A percentile compares a stretch with the other conserved stretches of the same genome.
phyloP scores from a whole-genome alignment of 2,329 filamentous ascomycete genomes.

The Neospermospora avenae region DNA sequence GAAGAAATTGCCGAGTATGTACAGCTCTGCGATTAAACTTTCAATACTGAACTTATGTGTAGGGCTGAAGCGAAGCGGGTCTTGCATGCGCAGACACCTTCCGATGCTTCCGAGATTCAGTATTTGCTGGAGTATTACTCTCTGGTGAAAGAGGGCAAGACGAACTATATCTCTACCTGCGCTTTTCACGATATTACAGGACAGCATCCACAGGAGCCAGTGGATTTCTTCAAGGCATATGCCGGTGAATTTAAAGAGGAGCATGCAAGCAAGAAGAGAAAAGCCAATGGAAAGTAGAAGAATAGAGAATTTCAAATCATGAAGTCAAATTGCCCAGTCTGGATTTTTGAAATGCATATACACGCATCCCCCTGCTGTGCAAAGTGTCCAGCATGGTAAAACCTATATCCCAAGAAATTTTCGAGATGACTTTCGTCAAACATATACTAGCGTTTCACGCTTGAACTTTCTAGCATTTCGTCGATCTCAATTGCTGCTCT shows the following conservation, averaged over 20 bases:
- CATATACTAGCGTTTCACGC: neutral
- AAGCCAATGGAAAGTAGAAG: neutral
- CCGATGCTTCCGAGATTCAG: neutral
- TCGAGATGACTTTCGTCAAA: neutral
- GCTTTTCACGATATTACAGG: neutral
- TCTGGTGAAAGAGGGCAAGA: neutral
- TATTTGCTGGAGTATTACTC: neutral
- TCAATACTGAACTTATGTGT: neutral
- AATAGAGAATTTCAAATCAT: neutral
- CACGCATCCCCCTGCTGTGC: neutral
- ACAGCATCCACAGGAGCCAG: neutral
- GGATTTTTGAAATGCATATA: neutral
- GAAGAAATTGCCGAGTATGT: neutral
- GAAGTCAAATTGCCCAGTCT: neutral
- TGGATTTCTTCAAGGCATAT: neutral
- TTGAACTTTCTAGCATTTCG: neutral
- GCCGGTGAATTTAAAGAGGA: neutral
- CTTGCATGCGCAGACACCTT: neutral
- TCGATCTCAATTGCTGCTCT: neutral
- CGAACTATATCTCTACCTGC: neutral
- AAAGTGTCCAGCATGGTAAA: neutral
- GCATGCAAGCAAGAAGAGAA: neutral
- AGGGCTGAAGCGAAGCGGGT: neutral
- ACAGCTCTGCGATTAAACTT: neutral
- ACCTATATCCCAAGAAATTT: neutral